Evolutionary conservation across 192 early-diverging fungal genomes (phyloP).

Genomic region (Diversispora eburnea): DNA sequence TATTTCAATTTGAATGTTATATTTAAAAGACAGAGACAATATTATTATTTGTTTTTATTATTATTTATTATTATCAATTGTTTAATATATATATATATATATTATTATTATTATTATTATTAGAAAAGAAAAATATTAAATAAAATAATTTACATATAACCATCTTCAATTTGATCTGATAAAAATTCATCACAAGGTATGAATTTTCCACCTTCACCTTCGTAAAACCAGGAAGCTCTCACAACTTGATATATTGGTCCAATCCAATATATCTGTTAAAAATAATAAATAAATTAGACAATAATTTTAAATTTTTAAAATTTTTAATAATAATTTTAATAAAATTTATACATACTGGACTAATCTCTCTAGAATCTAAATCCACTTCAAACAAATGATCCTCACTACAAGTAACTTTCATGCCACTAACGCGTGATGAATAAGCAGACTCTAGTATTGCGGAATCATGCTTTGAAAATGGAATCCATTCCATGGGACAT

Average conservation of each 20-base stretch:
- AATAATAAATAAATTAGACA: background rate
- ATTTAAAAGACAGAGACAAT: background rate
- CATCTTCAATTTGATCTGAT: constrained; percentile 73
- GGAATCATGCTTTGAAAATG: constrained; percentile 55
- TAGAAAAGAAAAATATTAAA: background rate
- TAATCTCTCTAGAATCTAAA: constrained; percentile 62
- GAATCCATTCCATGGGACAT: constrained; percentile 40
- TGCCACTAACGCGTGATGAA: constrained; percentile 30
- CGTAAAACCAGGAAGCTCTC: constrained; percentile 80
- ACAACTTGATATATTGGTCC: constrained; percentile 77
- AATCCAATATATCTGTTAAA: constrained; percentile 67
- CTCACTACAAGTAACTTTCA: constrained; percentile 65
- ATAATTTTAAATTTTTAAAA: background rate
- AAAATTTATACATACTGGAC: constrained; percentile 37
- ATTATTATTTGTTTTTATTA: no score
- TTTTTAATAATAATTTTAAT: background rate
- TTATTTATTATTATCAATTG: background rate
- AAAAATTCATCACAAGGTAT: constrained; percentile 80
- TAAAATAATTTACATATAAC: constrained; percentile 51
- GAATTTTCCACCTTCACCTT: constrained; percentile 59
- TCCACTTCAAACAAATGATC: constrained; percentile 79
- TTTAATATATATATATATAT: background rate
- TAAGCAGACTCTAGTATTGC: constrained; percentile 52
- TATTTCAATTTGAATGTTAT: constrained; percentile 9
- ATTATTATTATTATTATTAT: background rate